Conservation (phyloP, 2,329 filamentous ascomycete species). For the Sporothrix protearum region DNA sequence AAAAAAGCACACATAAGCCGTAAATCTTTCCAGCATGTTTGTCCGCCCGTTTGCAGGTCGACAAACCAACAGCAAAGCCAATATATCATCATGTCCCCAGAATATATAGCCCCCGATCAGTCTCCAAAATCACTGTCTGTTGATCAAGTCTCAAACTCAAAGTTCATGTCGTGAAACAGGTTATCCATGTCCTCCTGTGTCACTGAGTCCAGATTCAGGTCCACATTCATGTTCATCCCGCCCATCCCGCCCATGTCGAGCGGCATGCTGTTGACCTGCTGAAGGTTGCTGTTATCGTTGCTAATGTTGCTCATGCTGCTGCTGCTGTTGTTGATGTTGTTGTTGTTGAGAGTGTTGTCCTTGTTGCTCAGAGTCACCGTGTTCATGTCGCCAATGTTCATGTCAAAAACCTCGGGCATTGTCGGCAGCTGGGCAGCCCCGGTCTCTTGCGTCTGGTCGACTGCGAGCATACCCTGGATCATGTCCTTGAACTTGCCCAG, state of each 20-base stretch:
- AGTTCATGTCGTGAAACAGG: conserved; percentile 45
- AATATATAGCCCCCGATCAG: background rate
- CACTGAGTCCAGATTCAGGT: conserved; percentile 31
- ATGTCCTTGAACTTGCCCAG: conserved; percentile 53
- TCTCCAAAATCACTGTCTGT: background rate
- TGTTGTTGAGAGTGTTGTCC: conserved; percentile 6
- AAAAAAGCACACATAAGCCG: background rate
- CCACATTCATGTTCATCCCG: conserved; percentile 36
- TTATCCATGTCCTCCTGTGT: conserved; percentile 41
- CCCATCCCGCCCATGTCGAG: conserved; percentile 4
- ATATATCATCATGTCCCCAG: no score
- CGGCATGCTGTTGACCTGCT: background rate
- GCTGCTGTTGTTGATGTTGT: background rate
- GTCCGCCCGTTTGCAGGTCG: background rate
- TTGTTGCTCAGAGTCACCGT: background rate
- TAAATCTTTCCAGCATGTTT: background rate
- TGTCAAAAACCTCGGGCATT: conserved; percentile 10
- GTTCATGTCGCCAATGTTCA: background rate
- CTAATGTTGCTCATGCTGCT: background rate
- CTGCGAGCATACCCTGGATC: conserved; percentile 36
- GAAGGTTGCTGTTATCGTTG: background rate
- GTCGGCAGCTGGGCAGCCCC: conserved; percentile 21
- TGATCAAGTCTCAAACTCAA: conserved; percentile 37
- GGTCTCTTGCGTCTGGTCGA: conserved; percentile 18
- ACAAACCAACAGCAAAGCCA: background rate